These are phyloP conservation scores for Cladosporium oxysporum DNA, from an alignment of 2,329 filamentous ascomycete species.

Conservation along the genomic window DNA sequence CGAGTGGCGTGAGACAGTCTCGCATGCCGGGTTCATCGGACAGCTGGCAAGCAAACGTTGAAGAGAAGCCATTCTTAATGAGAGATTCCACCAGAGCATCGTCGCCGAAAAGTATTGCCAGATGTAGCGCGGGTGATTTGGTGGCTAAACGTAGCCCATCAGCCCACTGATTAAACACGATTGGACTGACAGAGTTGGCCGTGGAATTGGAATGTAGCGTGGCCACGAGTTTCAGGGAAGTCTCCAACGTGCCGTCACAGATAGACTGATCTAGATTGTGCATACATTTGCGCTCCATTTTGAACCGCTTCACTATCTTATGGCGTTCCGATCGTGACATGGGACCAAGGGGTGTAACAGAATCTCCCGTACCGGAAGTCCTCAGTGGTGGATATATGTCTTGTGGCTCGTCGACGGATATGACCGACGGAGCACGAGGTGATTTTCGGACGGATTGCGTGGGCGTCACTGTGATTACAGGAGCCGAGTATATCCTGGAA, in stretches of 20 bases:
- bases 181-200: background rate
- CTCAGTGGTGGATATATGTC: constrained; percentile 2
- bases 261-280: constrained; percentile 9
- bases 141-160: background rate
- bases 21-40: constrained; percentile 1
- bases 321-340: constrained; percentile 2
- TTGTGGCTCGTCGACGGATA: background rate
- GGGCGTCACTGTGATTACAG: background rate
- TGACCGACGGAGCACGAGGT: background rate
- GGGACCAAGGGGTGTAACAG: no score
- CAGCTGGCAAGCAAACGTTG: background rate
- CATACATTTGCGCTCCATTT: constrained; percentile 2
- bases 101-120: constrained; percentile 2
- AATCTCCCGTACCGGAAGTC: background rate
- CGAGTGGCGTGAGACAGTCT: background rate
- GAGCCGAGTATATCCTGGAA: background rate
- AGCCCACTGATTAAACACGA: background rate
- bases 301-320: background rate
- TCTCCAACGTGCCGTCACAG: background rate
- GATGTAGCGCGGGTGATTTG: constrained; percentile 2
- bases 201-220: background rate
- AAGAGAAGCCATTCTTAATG: constrained; percentile 4
- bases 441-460: background rate
- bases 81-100: background rate
- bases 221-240: background rate